Conservation (phyloP, 2,329 filamentous ascomycete species). For the Xylariales sp. region DNA sequence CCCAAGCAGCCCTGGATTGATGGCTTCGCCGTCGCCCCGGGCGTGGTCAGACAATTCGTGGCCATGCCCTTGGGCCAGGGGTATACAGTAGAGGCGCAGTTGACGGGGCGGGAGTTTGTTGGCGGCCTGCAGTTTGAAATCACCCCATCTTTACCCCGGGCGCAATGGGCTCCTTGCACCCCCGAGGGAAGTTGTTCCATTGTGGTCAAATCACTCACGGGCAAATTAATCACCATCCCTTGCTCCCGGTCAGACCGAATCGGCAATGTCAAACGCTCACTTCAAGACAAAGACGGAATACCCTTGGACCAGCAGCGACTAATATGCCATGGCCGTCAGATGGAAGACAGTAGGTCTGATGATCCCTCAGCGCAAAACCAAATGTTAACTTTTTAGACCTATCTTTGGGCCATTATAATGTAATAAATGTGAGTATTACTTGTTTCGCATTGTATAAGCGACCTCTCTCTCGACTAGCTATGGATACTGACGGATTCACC, state of each 20-base stretch:
- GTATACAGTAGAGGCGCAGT: conserved; percentile 59
- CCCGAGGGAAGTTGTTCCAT: not conserved
- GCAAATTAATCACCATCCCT: not conserved
- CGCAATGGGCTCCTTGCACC: not conserved
- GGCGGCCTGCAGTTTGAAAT: conserved; percentile 60
- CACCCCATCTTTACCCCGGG: conserved; percentile 43
- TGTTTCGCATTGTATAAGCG: not conserved
- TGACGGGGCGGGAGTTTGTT: conserved; percentile 55
- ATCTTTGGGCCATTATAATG: not conserved
- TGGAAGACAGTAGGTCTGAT: conserved; percentile 14
- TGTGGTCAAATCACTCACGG: not conserved
- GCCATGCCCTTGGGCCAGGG: conserved; percentile 57
- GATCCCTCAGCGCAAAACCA: not conserved
- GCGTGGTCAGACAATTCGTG: conserved; percentile 60
- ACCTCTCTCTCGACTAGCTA: not conserved
- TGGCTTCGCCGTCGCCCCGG: conserved; percentile 52
- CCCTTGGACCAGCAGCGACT: not conserved
- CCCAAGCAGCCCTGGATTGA: conserved; percentile 56
- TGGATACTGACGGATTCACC: not conserved
- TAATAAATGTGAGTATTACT: not conserved
- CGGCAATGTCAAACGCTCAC: not conserved
- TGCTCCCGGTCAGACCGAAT: not conserved
- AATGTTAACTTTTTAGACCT: not conserved
- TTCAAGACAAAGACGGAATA: not conserved
- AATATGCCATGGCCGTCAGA: not conserved